phyloP scores from a whole-genome alignment of 768 basidiomycete species.

The Phanerodontia chrysosporium region DNA sequence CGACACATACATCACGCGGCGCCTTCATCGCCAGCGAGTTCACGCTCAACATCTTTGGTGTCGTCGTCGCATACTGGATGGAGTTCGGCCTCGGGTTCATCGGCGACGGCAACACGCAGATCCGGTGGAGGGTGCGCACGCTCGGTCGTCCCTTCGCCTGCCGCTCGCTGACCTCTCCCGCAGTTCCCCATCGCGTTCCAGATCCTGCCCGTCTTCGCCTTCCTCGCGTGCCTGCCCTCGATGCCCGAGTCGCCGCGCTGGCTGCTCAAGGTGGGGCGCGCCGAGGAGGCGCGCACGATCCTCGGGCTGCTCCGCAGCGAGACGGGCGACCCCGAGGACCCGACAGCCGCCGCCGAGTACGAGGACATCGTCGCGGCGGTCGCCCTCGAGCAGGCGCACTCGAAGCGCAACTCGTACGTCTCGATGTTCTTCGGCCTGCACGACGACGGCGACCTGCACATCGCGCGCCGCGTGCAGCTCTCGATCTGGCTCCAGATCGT shows the following conservation, averaged over 20 bases:
- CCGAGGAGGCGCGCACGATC: slow-evolving; percentile 34
- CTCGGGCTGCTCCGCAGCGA: slow-evolving; percentile 31
- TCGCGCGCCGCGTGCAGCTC: slow-evolving; percentile 39
- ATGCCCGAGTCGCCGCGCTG: slow-evolving; percentile 27
- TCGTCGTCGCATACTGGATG: slow-evolving; percentile 43
- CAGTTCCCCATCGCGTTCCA: slow-evolving; percentile 44
- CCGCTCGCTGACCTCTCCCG: background rate
- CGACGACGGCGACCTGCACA: slow-evolving; percentile 36
- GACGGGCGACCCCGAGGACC: slow-evolving; percentile 21
- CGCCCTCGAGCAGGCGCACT: slow-evolving; percentile 36
- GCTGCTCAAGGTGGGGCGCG: slow-evolving; percentile 37
- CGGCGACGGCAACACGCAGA: slow-evolving; percentile 37
- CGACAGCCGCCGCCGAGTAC: slow-evolving; percentile 29
- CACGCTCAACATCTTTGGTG: slow-evolving; percentile 37
- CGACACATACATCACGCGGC: slow-evolving; percentile 40
- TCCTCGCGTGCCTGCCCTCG: slow-evolving; percentile 26
- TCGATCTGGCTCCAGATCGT: slow-evolving; percentile 43
- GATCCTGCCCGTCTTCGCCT: slow-evolving; percentile 35
- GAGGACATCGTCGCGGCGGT: slow-evolving; percentile 36
- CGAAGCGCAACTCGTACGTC: slow-evolving; percentile 38
- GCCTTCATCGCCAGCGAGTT: slow-evolving; percentile 43
- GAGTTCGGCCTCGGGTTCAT: slow-evolving; percentile 42
- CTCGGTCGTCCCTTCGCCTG: background rate
- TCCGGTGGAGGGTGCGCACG: slow-evolving; percentile 29
- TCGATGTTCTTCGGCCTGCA: slow-evolving; percentile 37